A percentile compares a stretch with the other conserved stretches of the same genome.
Evolutionary conservation across 2,329 filamentous ascomycete genomes (phyloP).

Genomic region (Diaporthe eres): DNA sequence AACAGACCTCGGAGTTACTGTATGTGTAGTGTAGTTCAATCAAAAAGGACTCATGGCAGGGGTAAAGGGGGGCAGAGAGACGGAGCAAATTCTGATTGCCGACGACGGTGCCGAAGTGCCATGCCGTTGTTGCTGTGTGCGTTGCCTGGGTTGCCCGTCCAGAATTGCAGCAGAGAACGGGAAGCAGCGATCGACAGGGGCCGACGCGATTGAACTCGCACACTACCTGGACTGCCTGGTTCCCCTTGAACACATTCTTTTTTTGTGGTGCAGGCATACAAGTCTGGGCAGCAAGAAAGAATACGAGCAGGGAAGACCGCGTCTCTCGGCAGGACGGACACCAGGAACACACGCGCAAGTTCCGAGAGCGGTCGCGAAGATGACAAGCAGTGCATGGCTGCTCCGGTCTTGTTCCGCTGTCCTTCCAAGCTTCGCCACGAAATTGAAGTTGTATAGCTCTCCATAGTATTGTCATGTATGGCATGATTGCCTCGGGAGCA

Average conservation of each 20-base stretch:
- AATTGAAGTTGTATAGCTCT: conserved; percentile 25
- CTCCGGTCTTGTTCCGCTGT: conserved; percentile 21
- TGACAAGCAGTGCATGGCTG: conserved; percentile 2
- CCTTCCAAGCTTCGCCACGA: conserved; percentile 17
- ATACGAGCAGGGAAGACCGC: conserved; percentile 21
- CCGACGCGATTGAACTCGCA: background rate
- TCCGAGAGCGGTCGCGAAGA: conserved; percentile 15
- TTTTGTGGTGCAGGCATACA: background rate
- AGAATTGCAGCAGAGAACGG: background rate
- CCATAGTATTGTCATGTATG: conserved; percentile 30
- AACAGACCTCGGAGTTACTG: background rate
- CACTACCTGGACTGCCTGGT: background rate
- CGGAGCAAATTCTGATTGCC: conserved; percentile 32
- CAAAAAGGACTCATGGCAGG: conserved; percentile 19
- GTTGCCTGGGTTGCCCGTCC: background rate
- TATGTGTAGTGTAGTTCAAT: background rate
- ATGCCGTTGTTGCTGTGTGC: background rate
- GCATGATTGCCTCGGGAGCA: conserved; percentile 21
- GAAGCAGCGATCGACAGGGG: conserved; percentile 32
- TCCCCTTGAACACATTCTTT: background rate
- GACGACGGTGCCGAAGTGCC: conserved; percentile 28
- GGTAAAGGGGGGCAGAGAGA: background rate
- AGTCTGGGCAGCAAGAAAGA: background rate
- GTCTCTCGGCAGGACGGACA: background rate
- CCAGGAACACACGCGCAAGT: conserved; percentile 22